Percentiles rank a stretch among this genome's conserved stretches.
phyloP scores from a whole-genome alignment of 192 early-diverging fungal genomes.

The Phlyctochytrium bullatum region DNA sequence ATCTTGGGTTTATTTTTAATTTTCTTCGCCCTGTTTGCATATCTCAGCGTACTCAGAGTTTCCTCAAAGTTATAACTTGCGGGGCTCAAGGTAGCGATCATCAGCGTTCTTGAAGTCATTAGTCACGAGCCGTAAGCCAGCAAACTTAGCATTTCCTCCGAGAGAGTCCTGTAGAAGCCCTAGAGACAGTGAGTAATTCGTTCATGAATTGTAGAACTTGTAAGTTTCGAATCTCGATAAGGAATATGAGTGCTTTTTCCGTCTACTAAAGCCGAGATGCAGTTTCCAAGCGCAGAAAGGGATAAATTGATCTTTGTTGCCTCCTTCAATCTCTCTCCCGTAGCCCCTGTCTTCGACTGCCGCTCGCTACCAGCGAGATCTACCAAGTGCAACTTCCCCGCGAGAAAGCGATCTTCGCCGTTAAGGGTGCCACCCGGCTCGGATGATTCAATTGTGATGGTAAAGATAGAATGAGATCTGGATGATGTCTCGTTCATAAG shows the following conservation, averaged over 20 bases:
- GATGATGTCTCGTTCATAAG: conserved; percentile 61
- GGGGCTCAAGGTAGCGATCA: conserved; percentile 62
- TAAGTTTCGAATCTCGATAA: conserved; percentile 65
- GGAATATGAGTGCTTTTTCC: conserved; percentile 61
- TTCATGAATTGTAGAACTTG: conserved; percentile 32
- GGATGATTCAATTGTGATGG: conserved; percentile 59
- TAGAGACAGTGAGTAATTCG: conserved; percentile 13
- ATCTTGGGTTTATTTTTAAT: conserved; percentile 68
- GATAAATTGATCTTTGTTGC: conserved; percentile 66
- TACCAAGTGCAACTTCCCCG: conserved; percentile 62
- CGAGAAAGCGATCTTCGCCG: conserved; percentile 53
- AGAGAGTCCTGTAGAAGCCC: conserved; percentile 63
- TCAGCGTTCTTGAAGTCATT: conserved; percentile 42
- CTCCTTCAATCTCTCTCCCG: conserved; percentile 61
- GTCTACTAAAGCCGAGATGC: conserved; percentile 63
- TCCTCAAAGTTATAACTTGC: conserved; percentile 65
- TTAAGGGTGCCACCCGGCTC: conserved; percentile 38
- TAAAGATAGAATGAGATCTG: conserved; percentile 63
- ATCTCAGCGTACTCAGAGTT: conserved; percentile 57
- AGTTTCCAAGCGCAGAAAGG: conserved; percentile 61
- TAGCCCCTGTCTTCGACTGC: conserved; percentile 61
- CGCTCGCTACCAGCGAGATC: conserved; percentile 63
- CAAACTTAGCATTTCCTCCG: conserved; percentile 61
- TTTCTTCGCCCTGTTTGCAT: conserved; percentile 63
- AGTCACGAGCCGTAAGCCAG: background rate